Evolutionary conservation across 495 filamentous ascomycete genomes (phyloP), one percentile per base, ranked within the genome.

Genomic region (Rhypophila decipiens): DNA sequence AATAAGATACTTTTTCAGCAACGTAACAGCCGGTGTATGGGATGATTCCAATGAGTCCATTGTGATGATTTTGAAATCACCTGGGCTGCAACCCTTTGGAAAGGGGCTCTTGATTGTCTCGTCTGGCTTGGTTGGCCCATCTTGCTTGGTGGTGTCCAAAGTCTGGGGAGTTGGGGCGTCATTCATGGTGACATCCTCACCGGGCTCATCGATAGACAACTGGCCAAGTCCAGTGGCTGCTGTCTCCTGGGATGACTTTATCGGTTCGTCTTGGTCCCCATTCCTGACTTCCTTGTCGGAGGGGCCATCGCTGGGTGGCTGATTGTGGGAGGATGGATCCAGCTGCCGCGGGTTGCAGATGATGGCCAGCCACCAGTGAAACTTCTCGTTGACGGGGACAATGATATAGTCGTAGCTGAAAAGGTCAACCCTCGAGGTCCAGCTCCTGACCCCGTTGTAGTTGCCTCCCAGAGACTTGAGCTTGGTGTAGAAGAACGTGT

Each of bases 331-430:
- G 10, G 31, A 13, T 12, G 71, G 53, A 60, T 77, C 53, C 46
- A 79, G 55, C 48, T 76, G 68, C 49, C 83, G 71, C 2, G 91
- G 75, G 57, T 97, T 96, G 79, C 88, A 95, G 24, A 97, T 96
- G 46, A 98, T 90, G 11, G 89, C 93, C 57, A 96, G 68, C 67
- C 93, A 97, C 93, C 93, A 98, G 61, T 98, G 93, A 17, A 69
- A 68, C 58, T 76, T 66, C 53, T 96, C 87, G 58, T 95, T 91
- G 62, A 98, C 86, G 0, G 93, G 93, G 13, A 98, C 86, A 4
- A 97, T 74, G 35, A 97, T 80, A 58, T 87, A 97, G 58, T 96
- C 88, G 51, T 87, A 87, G 21, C 74, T 76, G 57, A 97, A 87
- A 11, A 97, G 63, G 59, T 98, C 86, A 2, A 93, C 80, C 53